Conservation (phyloP, 2,329 filamentous ascomycete species). For the Onygenales sp. region DNA sequence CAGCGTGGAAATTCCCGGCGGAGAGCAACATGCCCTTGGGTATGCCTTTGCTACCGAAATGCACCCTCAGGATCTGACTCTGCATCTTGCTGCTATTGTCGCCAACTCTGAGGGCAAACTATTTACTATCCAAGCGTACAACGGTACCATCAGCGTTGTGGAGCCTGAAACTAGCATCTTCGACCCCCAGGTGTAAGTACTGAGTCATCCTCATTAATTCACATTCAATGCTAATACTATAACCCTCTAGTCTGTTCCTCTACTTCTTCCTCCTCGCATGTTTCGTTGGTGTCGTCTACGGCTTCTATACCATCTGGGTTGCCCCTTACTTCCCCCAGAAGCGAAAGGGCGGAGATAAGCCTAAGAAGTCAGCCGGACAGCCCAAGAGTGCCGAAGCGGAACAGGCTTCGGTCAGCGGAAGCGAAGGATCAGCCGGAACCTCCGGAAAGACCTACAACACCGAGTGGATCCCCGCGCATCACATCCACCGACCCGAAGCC, state of each 20-base stretch:
- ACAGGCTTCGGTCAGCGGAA: conserved; percentile 55
- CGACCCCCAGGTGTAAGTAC: conserved; percentile 83
- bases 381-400: conserved; percentile 58
- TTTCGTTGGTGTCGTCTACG: conserved; percentile 77
- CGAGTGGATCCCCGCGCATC: conserved; percentile 85
- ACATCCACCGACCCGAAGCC: conserved; percentile 75
- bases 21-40: conserved; percentile 64
- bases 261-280: conserved; percentile 78
- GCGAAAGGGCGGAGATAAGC: conserved; percentile 53
- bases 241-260: conserved; percentile 70
- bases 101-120: conserved; percentile 55
- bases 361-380: conserved; percentile 49
- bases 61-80: conserved; percentile 77
- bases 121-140: conserved; percentile 71
- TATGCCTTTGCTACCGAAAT: conserved; percentile 86
- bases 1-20: conserved; percentile 62
- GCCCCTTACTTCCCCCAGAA: conserved; percentile 89
- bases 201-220: background rate
- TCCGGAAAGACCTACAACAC: conserved; percentile 64
- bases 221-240: background rate
- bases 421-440: conserved; percentile 59
- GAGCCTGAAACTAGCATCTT: conserved; percentile 86
- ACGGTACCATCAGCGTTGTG: conserved; percentile 74
- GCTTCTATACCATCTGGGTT: conserved; percentile 98
- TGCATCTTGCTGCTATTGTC: conserved; percentile 69